Percentiles rank a stretch among this genome's conserved stretches.
Evolutionary conservation across 176 grass and related monocot species (phyloP).

Genomic region (Oryza coarctata): DNA sequence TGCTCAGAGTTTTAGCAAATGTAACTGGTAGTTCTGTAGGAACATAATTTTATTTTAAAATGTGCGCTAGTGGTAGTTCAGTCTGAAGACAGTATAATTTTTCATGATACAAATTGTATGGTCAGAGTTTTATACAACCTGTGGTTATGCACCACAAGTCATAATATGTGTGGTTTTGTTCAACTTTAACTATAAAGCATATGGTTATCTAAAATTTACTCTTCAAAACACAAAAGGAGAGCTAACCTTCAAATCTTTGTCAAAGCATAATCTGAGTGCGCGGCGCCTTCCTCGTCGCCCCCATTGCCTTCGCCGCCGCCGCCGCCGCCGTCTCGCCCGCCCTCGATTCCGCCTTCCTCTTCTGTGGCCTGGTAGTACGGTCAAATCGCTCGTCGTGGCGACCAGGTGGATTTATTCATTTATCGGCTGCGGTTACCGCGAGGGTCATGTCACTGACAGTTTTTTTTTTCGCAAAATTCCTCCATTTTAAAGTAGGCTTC

Average conservation of each 20-base stretch:
- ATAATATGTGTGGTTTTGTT: too few species aligned
- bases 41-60: background rate
- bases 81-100: background rate
- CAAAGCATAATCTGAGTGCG: slow-evolving; percentile 74
- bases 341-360: background rate
- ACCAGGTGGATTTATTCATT: background rate
- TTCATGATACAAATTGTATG: background rate
- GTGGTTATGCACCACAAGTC: too few species aligned
- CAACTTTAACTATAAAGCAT: too few species aligned
- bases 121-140: too few species aligned
- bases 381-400: background rate
- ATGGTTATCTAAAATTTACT: too few species aligned
- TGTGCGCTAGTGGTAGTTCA: background rate
- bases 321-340: background rate
- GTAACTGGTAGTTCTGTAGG: background rate
- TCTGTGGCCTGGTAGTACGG: background rate
- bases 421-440: background rate
- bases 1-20: slow-evolving; percentile 14
- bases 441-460: background rate
- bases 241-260: slow-evolving; percentile 86
- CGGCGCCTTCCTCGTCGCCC: background rate
- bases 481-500: too few species aligned
- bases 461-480: background rate
- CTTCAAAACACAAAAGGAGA: slow-evolving; percentile 1
- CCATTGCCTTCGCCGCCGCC: slow-evolving; percentile 9